A percentile compares a stretch with the other conserved stretches of the same genome.
Conservation (phyloP, 257 asterid species). For the Solanum piurae region DNA sequence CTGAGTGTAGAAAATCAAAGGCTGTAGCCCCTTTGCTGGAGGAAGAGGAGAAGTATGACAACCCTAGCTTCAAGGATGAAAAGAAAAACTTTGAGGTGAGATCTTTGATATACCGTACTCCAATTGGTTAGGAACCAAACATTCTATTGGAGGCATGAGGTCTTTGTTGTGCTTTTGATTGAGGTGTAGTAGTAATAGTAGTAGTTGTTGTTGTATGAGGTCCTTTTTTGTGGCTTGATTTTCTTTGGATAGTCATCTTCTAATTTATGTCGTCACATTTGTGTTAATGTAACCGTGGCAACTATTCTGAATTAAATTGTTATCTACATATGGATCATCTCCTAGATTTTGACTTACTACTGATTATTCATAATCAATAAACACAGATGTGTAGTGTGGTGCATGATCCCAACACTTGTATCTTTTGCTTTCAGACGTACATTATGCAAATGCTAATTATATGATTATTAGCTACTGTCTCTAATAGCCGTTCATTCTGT, state of each 20-base stretch:
- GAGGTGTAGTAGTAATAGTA: neutral
- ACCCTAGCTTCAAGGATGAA: conserved; percentile 14
- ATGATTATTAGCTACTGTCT: neutral
- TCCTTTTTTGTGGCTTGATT: conserved; percentile 2
- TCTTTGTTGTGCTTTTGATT: neutral
- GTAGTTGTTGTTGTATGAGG: neutral
- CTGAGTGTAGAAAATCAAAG: conserved; percentile 5
- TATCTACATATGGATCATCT: neutral
- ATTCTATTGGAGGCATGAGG: neutral
- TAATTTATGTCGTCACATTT: neutral
- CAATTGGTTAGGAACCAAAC: neutral
- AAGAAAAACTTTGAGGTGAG: conserved; percentile 38
- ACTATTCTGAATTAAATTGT: neutral
- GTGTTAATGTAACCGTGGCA: neutral
- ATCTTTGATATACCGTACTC: neutral
- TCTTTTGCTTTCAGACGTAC: neutral
- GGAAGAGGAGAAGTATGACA: conserved; percentile 17
- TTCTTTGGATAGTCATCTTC: neutral
- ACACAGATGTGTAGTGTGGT: neutral
- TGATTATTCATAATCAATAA: neutral
- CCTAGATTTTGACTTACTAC: neutral
- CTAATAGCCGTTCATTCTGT: neutral
- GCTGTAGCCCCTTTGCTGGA: conserved; percentile 4
- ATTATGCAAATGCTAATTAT: neutral
- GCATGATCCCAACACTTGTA: neutral